These are phyloP conservation scores for Parmales sp. DNA, from an alignment of 108 stramenopile genomes.

Conservation along the genomic window DNA sequence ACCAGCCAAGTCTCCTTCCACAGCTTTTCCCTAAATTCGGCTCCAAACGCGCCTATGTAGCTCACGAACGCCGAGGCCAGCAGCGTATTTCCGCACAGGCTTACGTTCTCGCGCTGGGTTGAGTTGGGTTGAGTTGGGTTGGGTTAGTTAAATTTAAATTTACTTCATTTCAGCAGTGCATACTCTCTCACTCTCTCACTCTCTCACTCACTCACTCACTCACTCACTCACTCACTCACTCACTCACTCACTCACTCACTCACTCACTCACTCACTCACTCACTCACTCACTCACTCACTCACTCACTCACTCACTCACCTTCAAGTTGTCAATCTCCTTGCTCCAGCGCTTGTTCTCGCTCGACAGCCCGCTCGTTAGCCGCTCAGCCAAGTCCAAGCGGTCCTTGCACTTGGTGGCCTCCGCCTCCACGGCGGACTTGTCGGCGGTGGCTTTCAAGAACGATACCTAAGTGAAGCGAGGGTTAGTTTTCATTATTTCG, in stretches of 20 bases:
- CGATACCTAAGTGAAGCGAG: no score
- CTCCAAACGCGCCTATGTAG: constrained; percentile 49
- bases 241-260: no score
- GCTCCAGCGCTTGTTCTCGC: constrained; percentile 44
- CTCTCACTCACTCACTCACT: no score
- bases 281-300: no score
- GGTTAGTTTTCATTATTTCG: no score
- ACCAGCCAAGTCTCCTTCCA: constrained; percentile 16
- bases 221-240: no score
- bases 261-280: no score
- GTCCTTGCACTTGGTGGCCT: constrained; percentile 27
- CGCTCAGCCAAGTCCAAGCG: constrained; percentile 44
- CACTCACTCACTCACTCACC: no score
- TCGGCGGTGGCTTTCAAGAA: constrained; percentile 34
- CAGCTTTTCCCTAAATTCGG: constrained; percentile 27
- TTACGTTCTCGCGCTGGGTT: constrained; percentile 13
- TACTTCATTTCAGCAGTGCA: no score
- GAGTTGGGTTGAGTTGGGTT: no score
- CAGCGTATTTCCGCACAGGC: constrained; percentile 43
- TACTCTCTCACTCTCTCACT: no score
- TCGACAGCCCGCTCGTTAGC: constrained; percentile 34
- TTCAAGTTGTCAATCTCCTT: constrained; percentile 22
- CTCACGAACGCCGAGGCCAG: constrained; percentile 42
- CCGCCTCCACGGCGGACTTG: constrained; percentile 32
- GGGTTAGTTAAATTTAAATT: no score